Evolutionary conservation across 1,284 basidiomycete genomes (phyloP).

Genomic region (Cutaneotrichosporon sp.): DNA sequence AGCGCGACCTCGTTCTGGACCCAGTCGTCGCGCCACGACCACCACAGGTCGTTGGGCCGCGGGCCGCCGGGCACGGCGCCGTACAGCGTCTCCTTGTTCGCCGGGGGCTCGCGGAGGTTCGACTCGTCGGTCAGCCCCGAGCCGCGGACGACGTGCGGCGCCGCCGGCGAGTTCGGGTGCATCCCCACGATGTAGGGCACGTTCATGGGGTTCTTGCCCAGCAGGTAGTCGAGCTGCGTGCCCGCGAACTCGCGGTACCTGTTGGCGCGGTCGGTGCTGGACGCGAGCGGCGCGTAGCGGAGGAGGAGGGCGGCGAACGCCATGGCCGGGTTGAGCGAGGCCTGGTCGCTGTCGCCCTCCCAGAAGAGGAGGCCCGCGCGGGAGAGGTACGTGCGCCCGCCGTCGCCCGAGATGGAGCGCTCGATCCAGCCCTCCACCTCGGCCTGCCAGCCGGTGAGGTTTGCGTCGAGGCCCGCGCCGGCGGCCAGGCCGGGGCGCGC

Average conservation of each 20-base stretch:
- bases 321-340: slow-evolving; percentile 79
- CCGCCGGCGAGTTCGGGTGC: slow-evolving; percentile 84
- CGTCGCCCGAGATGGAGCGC: slow-evolving; percentile 61
- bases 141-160: slow-evolving; percentile 84
- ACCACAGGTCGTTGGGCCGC: slow-evolving; percentile 71
- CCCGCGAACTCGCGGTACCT: slow-evolving; percentile 56
- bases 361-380: slow-evolving; percentile 78
- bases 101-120: slow-evolving; percentile 69
- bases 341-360: slow-evolving; percentile 72
- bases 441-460: slow-evolving; percentile 66
- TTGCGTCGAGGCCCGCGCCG: slow-evolving; percentile 58
- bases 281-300: slow-evolving; percentile 73
- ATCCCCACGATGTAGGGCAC: slow-evolving; percentile 64
- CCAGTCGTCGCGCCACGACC: slow-evolving; percentile 69
- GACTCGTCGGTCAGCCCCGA: slow-evolving; percentile 70
- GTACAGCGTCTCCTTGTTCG: slow-evolving; percentile 75
- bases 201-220: slow-evolving; percentile 86
- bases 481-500: slow-evolving; percentile 61
- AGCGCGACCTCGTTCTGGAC: slow-evolving; percentile 48
- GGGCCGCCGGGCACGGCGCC: slow-evolving; percentile 89
- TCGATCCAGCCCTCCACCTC: slow-evolving; percentile 79
- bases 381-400: slow-evolving; percentile 61
- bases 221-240: slow-evolving; percentile 71
- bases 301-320: slow-evolving; percentile 80
- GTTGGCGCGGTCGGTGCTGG: slow-evolving; percentile 61